Base-by-base conservation (phyloP, 148 eudicot species). In the Agrostemma githago region DNA sequence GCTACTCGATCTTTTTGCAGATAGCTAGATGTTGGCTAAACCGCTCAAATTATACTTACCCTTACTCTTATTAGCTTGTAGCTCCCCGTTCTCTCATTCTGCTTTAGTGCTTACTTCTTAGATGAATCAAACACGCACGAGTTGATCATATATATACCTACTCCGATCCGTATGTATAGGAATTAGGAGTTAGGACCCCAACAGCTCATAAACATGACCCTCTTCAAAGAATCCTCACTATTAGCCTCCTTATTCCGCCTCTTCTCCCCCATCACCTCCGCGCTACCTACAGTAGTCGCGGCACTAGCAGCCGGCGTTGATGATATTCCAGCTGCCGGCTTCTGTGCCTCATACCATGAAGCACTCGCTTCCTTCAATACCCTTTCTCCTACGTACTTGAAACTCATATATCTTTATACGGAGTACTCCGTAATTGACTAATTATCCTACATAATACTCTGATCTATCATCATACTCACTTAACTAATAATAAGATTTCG, bases 151-250 rank as follows among this genome's bases (percentile, higher is more conserved):
- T 26, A 26, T 48, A 48, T 2, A 11, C 56, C 53, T 26, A 26
- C 34, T 46, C 8, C 8, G n/a, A n/a, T n/a, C n/a, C n/a, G n/a
- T n/a, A 6, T 6, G 10, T 46, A 46, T 15, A 15, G 16, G 15
- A 0, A 63, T 46, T 74, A 75, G 4, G 78, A 73, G 26, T 63
- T 62, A 6, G 78, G 74, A n/a, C 74, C 73, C 82, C 77, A 74
- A 56, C 78, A 74, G 11, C 68, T 74, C 44, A 74, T 39, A 53
- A 68, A 79, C 78, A 79, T 74, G 42, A 53, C 70, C 15, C 62
- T 62, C 20, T 68, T 38, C 6, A 79, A 79, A 9, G 77, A 57
- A 72, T 79, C 78, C 38, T 74, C 74, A 60, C 68, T 61, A 12
- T 1, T n/a, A 7, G 3, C 41, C 9, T 5, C 19, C 39, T 38